Base-by-base conservation (phyloP, 495 filamentous ascomycete species). In the Lophium mytilinum region DNA sequence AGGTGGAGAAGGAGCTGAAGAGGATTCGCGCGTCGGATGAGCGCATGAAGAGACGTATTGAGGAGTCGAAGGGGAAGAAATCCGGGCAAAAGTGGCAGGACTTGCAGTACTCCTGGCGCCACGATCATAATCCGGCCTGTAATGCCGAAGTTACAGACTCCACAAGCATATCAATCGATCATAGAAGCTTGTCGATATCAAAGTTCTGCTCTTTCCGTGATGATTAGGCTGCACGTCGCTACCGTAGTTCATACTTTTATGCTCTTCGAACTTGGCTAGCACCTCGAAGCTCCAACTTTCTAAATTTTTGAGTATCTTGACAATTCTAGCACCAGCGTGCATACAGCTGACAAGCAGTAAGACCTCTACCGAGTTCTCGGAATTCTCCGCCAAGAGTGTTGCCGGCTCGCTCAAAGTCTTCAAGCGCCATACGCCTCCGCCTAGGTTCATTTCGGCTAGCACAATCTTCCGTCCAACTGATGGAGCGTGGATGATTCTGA, bases 191-290 rank as follows among this genome's bases (percentile, higher is more conserved):
- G 88, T 91, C 24, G 87, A 90, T 9, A 94, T 76, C 60, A 82
- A 76, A 11, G 53, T 62, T 49, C 45, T 49, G 33, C 46, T 19
- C 15, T 43, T 36, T 35, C 19, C 55, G 58, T 9, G 47, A 40
- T 24, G 53, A 57, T 30, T 37, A 47, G 76, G 72, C 71, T 84
- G 82, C 30, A 86, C 79, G 73, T 90, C 89, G 58, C 87, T 87
- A 12, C 85, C 92, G 70, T 98, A 98, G 64, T 92, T 93, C 92
- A 97, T 95, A 68, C 90, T 96, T 73, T 88, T 75, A 71, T 96
- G 89, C 68, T 90, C 88, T 54, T 87, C 87, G 65, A 93, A 93
- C 60, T 78, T 78, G 1, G 80, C 85, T 40, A 95, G 58, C 14
- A 92, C 76, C 48, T 79, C 72, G 61, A 90, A 85, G 14, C 66